A percentile compares a stretch with the other conserved stretches of the same genome.
These are phyloP conservation scores for Candida chauliodis DNA, from an alignment of 805 yeast species.

Conservation along the genomic window DNA sequence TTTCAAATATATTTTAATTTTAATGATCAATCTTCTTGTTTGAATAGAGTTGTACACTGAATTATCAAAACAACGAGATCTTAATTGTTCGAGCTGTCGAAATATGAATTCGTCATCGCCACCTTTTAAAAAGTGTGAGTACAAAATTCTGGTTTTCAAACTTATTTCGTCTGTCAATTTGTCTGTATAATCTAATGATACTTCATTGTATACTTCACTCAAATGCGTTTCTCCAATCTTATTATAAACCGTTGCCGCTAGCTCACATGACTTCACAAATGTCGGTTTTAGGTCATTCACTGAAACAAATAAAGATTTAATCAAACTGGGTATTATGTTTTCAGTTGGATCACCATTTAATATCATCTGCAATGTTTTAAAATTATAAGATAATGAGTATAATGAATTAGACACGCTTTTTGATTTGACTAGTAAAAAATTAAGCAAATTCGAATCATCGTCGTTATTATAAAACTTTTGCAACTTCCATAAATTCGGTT, in stretches of 20 bases:
- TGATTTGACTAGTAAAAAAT: constrained; percentile 55
- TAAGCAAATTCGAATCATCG: constrained; percentile 63
- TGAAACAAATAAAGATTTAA: constrained; percentile 54
- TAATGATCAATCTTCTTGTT: constrained; percentile 36
- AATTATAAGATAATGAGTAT: constrained; percentile 62
- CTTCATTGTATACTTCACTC: constrained; percentile 44
- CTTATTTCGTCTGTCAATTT: constrained; percentile 39
- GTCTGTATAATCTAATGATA: constrained; percentile 41
- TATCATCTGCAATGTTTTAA: constrained; percentile 56
- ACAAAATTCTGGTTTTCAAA: constrained; percentile 37
- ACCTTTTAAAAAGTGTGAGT: constrained; percentile 34
- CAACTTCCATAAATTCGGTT: constrained; percentile 52
- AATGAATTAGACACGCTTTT: constrained; percentile 45
- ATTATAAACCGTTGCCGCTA: constrained; percentile 47
- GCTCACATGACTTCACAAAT: constrained; percentile 45
- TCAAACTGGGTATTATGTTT: constrained; percentile 50
- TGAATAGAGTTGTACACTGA: constrained; percentile 42
- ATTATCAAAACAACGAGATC: constrained; percentile 24
- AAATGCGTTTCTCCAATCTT: constrained; percentile 48
- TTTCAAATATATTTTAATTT: constrained; percentile 32
- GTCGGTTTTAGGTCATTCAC: constrained; percentile 44
- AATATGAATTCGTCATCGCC: constrained; percentile 36
- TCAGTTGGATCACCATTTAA: constrained; percentile 51
- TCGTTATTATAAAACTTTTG: constrained; percentile 41
- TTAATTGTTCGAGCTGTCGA: constrained; percentile 28